Evolutionary conservation across 164 flowering plant species (phyloP), one percentile per base, ranked within the genome.

Genomic region (Vitis rupestris): DNA sequence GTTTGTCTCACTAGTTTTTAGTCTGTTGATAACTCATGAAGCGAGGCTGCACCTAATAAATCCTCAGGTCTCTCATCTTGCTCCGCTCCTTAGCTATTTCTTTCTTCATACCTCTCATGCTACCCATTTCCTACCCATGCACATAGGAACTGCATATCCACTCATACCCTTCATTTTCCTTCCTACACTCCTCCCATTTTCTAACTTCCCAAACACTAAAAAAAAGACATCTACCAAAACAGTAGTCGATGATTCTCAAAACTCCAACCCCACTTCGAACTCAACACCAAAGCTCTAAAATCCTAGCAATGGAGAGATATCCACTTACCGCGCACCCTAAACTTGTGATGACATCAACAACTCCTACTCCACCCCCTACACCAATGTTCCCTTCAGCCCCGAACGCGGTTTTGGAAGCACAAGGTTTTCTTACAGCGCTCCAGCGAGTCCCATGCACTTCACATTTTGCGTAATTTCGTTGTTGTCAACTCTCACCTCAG

Each of bases 311-410:
- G 73, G 53, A 65, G 50, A 61, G 13, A 1, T 54, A 0, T 11
- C 8, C 4, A 14, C 57, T 27, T 1, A 61, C 48, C 17, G 58
- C 1, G 71, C 61, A 48, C 15, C 14, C 37, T 72, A 71, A 0
- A 1, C 23, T 1, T 44, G 23, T 37, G 80, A 78, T 53, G 82
- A 80, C 50, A 16, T 76, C n/a, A 84, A 87, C 74, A 84, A 85
- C 75, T 49, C 75, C 16, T 87, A 83, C 66, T 87, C 91, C 66
- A 17, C 17, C 17, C 17, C 17, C 17, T 17, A 17, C 17, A 17
- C 17, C 17, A 17, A 17, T 17, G 17, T 17, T 17, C 17, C 17
- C 0, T 17, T 17, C 0, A 17, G 17, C 17, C 17, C 17, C 17
- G 17, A 17, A 17, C 0, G 17, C 17, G 17, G 17, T 17, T 17